These are phyloP conservation scores for Cenchrus fungigraminus DNA, from an alignment of 176 grass and related monocot genomes.

Conservation along the genomic window DNA sequence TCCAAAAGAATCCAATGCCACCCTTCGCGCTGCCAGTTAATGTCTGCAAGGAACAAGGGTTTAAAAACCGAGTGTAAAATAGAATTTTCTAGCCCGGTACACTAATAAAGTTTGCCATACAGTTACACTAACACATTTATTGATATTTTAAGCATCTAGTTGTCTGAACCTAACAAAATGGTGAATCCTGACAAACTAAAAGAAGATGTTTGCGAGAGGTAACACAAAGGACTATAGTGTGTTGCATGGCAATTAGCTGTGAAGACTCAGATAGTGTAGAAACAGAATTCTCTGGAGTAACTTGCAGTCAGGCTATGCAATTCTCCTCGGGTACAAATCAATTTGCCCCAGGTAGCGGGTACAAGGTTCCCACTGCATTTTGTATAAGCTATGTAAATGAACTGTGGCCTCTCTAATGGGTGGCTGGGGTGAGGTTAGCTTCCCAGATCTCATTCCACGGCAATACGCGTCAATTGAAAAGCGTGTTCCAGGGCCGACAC, in stretches of 20 bases:
- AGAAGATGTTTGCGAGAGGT: not conserved
- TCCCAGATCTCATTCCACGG: conserved; percentile 1
- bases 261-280: not conserved
- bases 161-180: not conserved
- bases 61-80: conserved; percentile 28
- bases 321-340: conserved; percentile 7
- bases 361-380: conserved; percentile 16
- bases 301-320: conserved; percentile 5
- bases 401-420: not conserved
- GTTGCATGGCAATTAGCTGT: not conserved
- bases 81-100: conserved; percentile 1
- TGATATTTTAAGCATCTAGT: not conserved
- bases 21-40: conserved; percentile 70
- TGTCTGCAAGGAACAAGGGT: conserved; percentile 63
- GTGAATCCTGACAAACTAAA: not conserved
- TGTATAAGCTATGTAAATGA: not conserved
- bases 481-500: not conserved
- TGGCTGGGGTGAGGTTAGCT: not conserved
- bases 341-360: conserved; percentile 9
- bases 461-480: conserved; percentile 26
- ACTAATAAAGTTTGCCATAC: conserved; percentile 11
- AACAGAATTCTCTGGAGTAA: conserved; percentile 1
- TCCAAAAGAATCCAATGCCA: conserved; percentile 97
- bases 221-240: not conserved
- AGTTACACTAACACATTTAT: too few species aligned